Base-by-base conservation (phyloP, 1,284 basidiomycete genomes). In the Cryptococcus sp. region DNA sequence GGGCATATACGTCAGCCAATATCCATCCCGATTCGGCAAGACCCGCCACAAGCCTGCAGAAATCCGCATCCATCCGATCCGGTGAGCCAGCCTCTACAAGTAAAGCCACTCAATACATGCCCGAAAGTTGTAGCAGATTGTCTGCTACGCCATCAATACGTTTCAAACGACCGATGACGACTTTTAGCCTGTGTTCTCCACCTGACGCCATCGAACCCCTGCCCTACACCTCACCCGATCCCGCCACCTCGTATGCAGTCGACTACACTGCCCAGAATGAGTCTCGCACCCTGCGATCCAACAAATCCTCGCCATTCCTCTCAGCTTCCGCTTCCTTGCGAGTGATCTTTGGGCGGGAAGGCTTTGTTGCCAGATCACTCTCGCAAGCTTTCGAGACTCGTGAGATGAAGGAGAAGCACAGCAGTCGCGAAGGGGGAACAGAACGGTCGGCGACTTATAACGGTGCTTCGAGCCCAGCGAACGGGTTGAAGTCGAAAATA, bases 171-270 rank as follows among this genome's bases (percentile, higher is more conserved):
- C 54, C 52, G n/a, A 40, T 54, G 13, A 62, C 60, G 8, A 44
- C 57, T 1, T 62, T 67, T 53, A 56, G 59, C 15, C 41, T 70
- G 2, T 70, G 69, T 46, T 67, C 63, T 3, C 65, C 69, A 16
- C 45, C 64, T 3, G 57, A 60, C 34, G 67, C 67, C 3, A 64
- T 70, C 29, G 69, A 70, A 13, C 66, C 68, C 4, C 52, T 69
- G 6, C 54, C 48, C 3, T 38, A 26, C 15, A 39, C 44, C 15
- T 47, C 54, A 25, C 47, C 51, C 11, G 20, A 45, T 34, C 8
- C n/a, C 37, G 26, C 16, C 46, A n/a, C 1, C 25, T 5, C 40
- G 29, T 13, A 34, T 34, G 29, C 8, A 13, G 13, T 34, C 8
- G 29, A 10, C 8, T 5, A 34, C 8, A 2, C 29, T 0, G 11